These are phyloP conservation scores for Salix exigua DNA, from an alignment of 345 rosid genomes.

Conservation along the genomic window DNA sequence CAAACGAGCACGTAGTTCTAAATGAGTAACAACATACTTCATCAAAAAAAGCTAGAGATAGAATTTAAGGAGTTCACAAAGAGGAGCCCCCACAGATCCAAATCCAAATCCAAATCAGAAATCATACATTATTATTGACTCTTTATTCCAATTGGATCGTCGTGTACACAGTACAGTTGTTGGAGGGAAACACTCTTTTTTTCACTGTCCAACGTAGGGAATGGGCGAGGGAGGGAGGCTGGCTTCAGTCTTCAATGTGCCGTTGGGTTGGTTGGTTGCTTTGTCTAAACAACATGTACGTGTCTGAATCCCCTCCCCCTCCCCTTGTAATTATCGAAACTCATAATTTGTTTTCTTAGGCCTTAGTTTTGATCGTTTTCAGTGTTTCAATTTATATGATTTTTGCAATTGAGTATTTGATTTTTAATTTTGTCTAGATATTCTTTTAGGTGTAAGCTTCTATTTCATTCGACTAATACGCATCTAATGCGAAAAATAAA, in stretches of 20 bases:
- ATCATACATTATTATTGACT: not conserved
- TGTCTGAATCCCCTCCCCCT: not conserved
- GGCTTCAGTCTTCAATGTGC: not conserved
- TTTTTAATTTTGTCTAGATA: no score
- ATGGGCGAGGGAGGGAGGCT: not conserved
- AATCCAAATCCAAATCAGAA: not conserved
- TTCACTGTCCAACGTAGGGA: not conserved
- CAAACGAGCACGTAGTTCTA: no score
- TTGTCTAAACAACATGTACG: not conserved
- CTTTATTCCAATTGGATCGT: not conserved
- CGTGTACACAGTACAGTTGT: not conserved
- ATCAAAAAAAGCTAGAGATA: no score
- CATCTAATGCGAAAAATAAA: no score
- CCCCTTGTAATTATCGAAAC: slow-evolving; percentile 17
- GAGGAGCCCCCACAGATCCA: not conserved
- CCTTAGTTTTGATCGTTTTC: not conserved
- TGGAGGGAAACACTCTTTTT: not conserved
- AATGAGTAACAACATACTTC: no score
- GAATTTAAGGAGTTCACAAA: not conserved
- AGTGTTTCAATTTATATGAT: not conserved
- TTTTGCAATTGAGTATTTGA: not conserved
- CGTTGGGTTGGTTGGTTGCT: slow-evolving; percentile 1
- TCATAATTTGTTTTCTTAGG: no score
- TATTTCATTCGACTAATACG: no score
- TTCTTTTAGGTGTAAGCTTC: no score